Evolutionary conservation across 306 rosid species (phyloP).

Genomic region (Pterocarpus santalinus): DNA sequence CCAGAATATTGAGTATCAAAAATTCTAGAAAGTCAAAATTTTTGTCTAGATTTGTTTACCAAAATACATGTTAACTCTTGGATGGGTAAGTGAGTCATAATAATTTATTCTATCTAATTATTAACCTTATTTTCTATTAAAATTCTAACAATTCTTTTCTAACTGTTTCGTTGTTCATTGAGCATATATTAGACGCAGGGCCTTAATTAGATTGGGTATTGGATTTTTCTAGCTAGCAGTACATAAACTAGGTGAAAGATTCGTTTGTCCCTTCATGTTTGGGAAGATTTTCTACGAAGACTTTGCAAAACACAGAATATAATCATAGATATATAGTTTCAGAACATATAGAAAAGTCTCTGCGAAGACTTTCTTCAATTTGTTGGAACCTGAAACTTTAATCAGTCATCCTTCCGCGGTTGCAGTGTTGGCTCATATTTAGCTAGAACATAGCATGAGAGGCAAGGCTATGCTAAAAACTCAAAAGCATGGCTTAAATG

Average conservation of each 20-base stretch:
- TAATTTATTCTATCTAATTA: too few species aligned
- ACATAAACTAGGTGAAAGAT: background rate
- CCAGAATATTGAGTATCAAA: background rate
- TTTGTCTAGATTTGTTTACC: too few species aligned
- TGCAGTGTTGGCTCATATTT: background rate
- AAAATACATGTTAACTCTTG: too few species aligned
- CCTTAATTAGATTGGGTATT: background rate
- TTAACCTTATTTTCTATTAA: too few species aligned
- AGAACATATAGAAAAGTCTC: background rate
- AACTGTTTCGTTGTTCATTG: too few species aligned
- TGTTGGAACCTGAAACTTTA: slow-evolving; percentile 21
- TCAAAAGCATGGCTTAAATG: slow-evolving; percentile 20
- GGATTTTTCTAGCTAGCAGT: background rate
- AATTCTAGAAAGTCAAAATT: too few species aligned
- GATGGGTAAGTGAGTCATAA: too few species aligned
- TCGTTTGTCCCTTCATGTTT: too few species aligned
- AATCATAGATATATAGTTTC: background rate
- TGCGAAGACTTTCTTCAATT: slow-evolving; percentile 6
- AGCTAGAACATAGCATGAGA: slow-evolving; percentile 35
- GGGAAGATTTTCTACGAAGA: too few species aligned
- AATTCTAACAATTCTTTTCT: too few species aligned
- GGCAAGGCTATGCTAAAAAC: slow-evolving; percentile 29
- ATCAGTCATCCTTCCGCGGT: background rate
- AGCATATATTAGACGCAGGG: background rate
- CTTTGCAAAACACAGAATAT: background rate